Evolutionary conservation across 2,329 filamentous ascomycete genomes (phyloP).

Genomic region (Curvularia lunata): DNA sequence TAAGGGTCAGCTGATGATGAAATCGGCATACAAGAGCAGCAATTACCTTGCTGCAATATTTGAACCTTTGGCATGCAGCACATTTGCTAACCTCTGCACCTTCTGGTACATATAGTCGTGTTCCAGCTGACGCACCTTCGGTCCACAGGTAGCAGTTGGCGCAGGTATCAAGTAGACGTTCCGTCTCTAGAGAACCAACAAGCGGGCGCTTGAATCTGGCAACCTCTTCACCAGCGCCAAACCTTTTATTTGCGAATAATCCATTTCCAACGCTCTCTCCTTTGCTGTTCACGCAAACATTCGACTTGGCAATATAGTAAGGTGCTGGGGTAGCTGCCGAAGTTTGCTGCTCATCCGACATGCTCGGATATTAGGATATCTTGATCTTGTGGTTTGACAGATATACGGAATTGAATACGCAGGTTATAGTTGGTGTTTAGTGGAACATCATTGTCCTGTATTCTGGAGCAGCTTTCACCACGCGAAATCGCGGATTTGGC

Average conservation of each 20-base stretch:
- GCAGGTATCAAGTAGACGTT: conserved; percentile 61
- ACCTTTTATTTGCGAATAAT: conserved; percentile 60
- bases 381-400: neutral
- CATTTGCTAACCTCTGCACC: conserved; percentile 58
- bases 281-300: conserved; percentile 28
- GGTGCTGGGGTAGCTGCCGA: conserved; percentile 10
- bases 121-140: conserved; percentile 39
- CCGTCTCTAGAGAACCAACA: conserved; percentile 60
- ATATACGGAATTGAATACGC: neutral
- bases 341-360: conserved; percentile 2
- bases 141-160: conserved; percentile 62
- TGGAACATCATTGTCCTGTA: conserved; percentile 8
- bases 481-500: conserved; percentile 10
- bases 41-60: conserved; percentile 65
- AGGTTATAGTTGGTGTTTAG: neutral
- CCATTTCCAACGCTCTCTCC: conserved; percentile 55
- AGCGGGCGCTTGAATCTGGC: conserved; percentile 59
- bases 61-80: conserved; percentile 63
- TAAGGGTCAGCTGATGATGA: conserved; percentile 8
- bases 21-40: neutral
- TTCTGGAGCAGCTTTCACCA: neutral
- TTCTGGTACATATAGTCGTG: conserved; percentile 42
- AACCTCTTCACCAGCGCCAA: conserved; percentile 58
- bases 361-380: neutral
- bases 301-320: conserved; percentile 33